Percentiles rank a stretch among this genome's conserved stretches.
Evolutionary conservation across 345 rosid genomes (phyloP).

Genomic region (Aegle marmelos): DNA sequence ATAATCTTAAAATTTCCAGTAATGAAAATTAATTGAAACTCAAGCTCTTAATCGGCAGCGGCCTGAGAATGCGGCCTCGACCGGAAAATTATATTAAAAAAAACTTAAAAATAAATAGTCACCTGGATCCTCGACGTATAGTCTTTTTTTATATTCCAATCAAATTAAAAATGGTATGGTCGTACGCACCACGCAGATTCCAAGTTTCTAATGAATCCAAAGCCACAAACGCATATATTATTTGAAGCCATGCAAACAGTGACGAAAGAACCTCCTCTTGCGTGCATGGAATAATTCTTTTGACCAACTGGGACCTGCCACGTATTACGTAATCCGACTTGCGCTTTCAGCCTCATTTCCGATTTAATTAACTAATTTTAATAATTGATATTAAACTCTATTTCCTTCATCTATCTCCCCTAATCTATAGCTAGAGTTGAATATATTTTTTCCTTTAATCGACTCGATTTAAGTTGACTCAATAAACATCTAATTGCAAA

Average conservation of each 20-base stretch:
- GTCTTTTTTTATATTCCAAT: too few species aligned
- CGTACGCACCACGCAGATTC: not conserved
- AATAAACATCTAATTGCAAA: too few species aligned
- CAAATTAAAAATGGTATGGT: not conserved
- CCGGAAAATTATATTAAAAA: not conserved
- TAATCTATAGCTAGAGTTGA: too few species aligned
- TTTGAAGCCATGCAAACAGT: constrained; percentile 38
- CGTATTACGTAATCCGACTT: constrained; percentile 17
- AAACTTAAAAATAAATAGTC: not conserved
- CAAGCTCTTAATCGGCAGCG: not conserved
- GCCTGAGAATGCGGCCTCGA: too few species aligned
- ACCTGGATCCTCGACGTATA: not conserved
- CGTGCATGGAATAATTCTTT: constrained; percentile 38
- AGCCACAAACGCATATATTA: constrained; percentile 4
- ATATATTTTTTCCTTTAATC: too few species aligned
- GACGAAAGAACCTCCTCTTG: constrained; percentile 25
- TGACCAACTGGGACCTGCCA: constrained; percentile 27
- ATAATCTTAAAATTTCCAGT: not conserved
- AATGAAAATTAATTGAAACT: not conserved
- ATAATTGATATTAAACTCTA: too few species aligned
- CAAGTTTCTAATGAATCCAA: constrained; percentile 15
- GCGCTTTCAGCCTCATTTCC: not conserved
- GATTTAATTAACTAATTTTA: not conserved
- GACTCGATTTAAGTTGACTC: too few species aligned
- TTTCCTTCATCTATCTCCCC: too few species aligned